Evolutionary conservation across 371 early-diverging fungal genomes (phyloP), one percentile per base, ranked within the genome.

Genomic region (Globomyces sp.): DNA sequence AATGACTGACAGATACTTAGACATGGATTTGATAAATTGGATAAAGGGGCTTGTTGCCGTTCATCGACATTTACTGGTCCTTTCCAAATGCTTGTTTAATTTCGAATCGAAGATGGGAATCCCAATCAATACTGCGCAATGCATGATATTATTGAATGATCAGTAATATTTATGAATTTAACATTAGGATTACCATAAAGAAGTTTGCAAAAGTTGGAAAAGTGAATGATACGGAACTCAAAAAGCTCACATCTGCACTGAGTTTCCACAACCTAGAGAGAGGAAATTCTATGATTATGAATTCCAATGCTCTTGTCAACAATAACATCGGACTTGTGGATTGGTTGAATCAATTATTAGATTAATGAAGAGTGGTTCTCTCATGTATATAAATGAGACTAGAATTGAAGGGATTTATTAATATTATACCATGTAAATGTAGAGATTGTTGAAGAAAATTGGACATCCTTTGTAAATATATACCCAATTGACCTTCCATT

Each of bases 61-160:
- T 4, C 63, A 63, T 37, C 8, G 39, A 13, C 63, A 49, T 2
- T 24, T 63, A 13, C 6, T 40, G 24, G 39, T 41, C 2, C 50
- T 63, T 3, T 63, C 63, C 8, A 55, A 55, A n/a, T n/a, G 9
- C 13, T 55, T 55, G 1, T 36, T 39, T 39, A 55, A 39, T 8
- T 39, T 55, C 8, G 55, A 55, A n/a, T 10, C 24, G 36, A 55
- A 47, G 47, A 24, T 24, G 24, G 24, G 24, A 24, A 8, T 47
- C 11, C 47, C 47, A 47, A 8, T 47, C 8, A 47, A 10, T 39
- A 36, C 36, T 11, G 55, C 55, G 4, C 55, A 55, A 39, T 11
- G 13, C 36, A 24, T 55, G 55, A 36, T 55, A 5, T 6, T 55
- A 10, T 4, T 24, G 13, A 55, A 39, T 8, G 55, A 55, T 24